phyloP scores from a whole-genome alignment of 176 grass and related monocot genomes.

The Aegilops sharonensis region DNA sequence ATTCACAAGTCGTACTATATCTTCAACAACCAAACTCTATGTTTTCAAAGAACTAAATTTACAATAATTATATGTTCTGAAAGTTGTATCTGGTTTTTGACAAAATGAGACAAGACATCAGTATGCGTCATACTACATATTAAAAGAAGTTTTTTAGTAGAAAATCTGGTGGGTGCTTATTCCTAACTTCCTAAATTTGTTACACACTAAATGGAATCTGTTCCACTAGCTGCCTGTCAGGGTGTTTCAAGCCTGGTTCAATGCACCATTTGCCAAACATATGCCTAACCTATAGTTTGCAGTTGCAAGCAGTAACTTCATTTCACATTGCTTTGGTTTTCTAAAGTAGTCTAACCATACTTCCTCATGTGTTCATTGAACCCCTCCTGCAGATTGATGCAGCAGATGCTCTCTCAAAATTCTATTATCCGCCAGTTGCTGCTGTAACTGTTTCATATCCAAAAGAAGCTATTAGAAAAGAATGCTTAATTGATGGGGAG shows the following conservation, averaged over 20 bases:
- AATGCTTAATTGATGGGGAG: conserved; percentile 78
- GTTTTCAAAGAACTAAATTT: not conserved
- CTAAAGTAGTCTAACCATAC: conserved; percentile 3
- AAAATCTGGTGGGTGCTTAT: not conserved
- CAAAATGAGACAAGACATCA: not conserved
- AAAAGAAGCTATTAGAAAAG: conserved; percentile 77
- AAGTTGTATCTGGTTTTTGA: not conserved
- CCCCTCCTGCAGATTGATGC: conserved; percentile 54
- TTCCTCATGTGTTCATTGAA: conserved; percentile 16
- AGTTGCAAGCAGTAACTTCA: not conserved
- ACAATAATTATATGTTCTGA: not conserved
- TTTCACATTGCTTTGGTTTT: conserved; percentile 12
- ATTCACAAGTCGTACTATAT: not conserved
- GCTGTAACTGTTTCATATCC: conserved; percentile 92
- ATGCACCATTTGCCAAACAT: not conserved
- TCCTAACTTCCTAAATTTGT: not conserved
- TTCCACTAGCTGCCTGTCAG: not conserved
- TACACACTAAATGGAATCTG: not conserved
- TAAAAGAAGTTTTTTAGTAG: not conserved
- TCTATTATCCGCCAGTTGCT: conserved; percentile 96
- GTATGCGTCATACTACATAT: not conserved
- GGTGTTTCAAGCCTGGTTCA: not conserved
- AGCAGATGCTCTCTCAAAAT: conserved; percentile 77
- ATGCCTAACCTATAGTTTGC: not conserved
- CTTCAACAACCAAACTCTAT: not conserved